These are phyloP conservation scores for Apiospora hydei DNA, from an alignment of 2,329 filamentous ascomycete species.

Conservation along the genomic window DNA sequence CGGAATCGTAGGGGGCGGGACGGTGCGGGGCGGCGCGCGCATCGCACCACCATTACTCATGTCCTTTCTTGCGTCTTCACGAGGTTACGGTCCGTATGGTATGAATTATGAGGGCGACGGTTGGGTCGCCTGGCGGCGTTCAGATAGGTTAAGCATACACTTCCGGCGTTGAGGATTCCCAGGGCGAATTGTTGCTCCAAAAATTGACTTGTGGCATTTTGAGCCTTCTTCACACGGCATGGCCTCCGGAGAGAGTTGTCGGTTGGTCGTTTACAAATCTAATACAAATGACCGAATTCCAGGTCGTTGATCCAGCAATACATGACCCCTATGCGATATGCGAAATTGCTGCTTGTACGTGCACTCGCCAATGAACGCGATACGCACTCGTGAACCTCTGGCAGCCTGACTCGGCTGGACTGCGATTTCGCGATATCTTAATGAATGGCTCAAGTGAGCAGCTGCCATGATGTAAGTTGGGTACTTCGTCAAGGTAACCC, in stretches of 20 bases:
- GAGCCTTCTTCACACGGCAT: background rate
- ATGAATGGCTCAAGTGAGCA: background rate
- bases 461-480: background rate
- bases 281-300: background rate
- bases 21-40: no score
- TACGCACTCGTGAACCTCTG: background rate
- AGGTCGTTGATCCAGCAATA: background rate
- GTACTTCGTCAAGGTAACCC: background rate
- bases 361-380: background rate
- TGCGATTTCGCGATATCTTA: background rate
- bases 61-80: constrained; percentile 22
- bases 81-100: constrained; percentile 23
- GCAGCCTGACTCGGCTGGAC: background rate
- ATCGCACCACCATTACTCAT: background rate
- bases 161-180: constrained; percentile 23
- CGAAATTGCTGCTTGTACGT: background rate
- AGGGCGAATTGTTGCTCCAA: constrained; percentile 12
- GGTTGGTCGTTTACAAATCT: background rate
- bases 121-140: constrained; percentile 22
- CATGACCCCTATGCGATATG: background rate
- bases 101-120: constrained; percentile 23
- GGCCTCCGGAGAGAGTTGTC: background rate
- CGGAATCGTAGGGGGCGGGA: constrained; percentile 21
- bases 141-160: constrained; percentile 21
- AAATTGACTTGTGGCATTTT: constrained; percentile 17